A percentile compares a stretch with the other conserved stretches of the same genome.
Conservation (phyloP, 495 filamentous ascomycete species). For the Penicillium bialowiezense region DNA sequence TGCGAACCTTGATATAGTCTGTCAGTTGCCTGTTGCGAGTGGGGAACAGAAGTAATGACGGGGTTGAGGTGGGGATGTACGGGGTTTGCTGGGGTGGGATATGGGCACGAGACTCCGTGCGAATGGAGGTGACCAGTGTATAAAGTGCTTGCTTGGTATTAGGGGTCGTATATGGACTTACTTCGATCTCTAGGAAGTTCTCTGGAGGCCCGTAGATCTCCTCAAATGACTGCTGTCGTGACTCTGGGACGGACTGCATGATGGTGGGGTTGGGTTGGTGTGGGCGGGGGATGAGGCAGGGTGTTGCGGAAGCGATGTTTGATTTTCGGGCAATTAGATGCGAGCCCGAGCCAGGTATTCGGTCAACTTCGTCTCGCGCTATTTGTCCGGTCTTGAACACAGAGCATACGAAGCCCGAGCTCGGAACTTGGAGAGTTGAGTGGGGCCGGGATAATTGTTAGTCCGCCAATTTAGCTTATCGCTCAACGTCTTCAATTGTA, state of each 20-base stretch:
- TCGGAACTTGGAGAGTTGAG: conserved; percentile 7
- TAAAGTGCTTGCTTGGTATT: too few relatives aligned
- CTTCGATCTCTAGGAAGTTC: conserved; percentile 98
- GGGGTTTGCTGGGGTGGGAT: conserved; percentile 7
- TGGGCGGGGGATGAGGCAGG: neutral
- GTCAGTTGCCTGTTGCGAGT: too few relatives aligned
- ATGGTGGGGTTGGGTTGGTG: conserved; percentile 29
- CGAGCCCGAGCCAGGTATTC: neutral
- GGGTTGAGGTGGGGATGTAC: conserved; percentile 4
- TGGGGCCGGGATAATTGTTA: conserved; percentile 14
- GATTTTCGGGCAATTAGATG: too few relatives aligned
- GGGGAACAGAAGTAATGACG: neutral
- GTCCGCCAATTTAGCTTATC: conserved; percentile 16
- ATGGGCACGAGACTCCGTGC: conserved; percentile 11
- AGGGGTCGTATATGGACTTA: conserved; percentile 31
- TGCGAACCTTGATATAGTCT: conserved; percentile 65
- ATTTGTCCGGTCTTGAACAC: neutral
- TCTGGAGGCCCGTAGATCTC: conserved; percentile 98
- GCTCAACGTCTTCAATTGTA: neutral
- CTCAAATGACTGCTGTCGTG: conserved; percentile 90
- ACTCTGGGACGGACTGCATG: conserved; percentile 80
- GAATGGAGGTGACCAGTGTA: neutral
- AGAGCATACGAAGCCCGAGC: neutral
- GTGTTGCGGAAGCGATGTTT: too few relatives aligned
- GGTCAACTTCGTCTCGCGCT: neutral